Base-by-base conservation (phyloP, 192 early-diverging fungal genomes). In the Jimgerdemannia flammicorona region DNA sequence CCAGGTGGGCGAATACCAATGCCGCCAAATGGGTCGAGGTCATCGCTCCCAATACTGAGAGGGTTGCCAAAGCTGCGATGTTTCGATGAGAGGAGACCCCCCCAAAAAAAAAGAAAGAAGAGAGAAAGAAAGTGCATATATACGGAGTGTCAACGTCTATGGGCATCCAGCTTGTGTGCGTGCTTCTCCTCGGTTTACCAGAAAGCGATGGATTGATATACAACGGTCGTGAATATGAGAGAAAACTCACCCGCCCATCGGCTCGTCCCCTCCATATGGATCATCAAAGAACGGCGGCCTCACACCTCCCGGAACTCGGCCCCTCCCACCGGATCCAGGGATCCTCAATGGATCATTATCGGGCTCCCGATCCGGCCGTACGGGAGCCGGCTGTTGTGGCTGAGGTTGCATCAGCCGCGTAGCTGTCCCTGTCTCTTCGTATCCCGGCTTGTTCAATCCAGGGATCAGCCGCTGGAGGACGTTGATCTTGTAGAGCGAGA, bases 401-500 rank as follows among this genome's bases (percentile, higher is more conserved):
- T 9, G 19, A 20, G 67, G 18, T 2, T 68, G 67, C 29, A 19
- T 9, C 40, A 19, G 7, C 40, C 18, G 19, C 19, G 67, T 41
- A 10, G 67, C 19, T 6, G 67, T 68, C 40, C 9, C 19, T 9
- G 9, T 68, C 6, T 68, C 67, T 75, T 91, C 86, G 71, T 93
- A 93, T 6, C 93, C 93, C 0, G 88, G 87, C 79, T 94, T 94
- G 71, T 88, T 82, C 11, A 93, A 66, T 8, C 87, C 89, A 20
- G 91, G 92, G 49, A 91, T 91, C 54, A 94, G 82, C 29, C 81
- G 74, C 67, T 93, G 90, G 2, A 94, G 73, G 49, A 94, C 87
- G 64, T 85, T 83, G 66, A 87, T 81, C 68, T 92, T 91, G 79
- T 89, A 91, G 43, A 82, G 74, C 19, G 67, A 82, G 40, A 94